A percentile compares a stretch with the other conserved stretches of the same genome.
Conservation (phyloP, 2,329 filamentous ascomycete species). For the Monilinia vaccinii-corymbosi region DNA sequence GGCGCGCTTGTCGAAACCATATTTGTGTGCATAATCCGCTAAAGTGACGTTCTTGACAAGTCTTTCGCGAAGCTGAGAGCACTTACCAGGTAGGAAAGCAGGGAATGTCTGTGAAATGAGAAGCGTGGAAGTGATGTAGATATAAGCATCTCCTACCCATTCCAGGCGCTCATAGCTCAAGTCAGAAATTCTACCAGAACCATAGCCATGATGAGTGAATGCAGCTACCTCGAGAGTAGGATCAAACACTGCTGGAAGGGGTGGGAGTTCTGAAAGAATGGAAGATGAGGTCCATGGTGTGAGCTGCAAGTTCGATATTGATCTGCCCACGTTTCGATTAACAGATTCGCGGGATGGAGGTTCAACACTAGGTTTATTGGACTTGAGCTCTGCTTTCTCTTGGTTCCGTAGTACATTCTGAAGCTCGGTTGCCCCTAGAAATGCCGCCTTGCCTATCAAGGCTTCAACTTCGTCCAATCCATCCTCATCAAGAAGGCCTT, state of each 20-base stretch:
- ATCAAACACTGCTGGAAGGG: constrained; percentile 53
- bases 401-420: constrained; percentile 13
- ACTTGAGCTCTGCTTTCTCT: background rate
- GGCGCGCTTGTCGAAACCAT: constrained; percentile 59
- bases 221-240: constrained; percentile 49
- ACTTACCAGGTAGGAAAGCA: constrained; percentile 54
- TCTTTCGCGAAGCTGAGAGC: constrained; percentile 67
- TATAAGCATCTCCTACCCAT: constrained; percentile 79
- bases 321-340: background rate
- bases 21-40: constrained; percentile 57
- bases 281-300: constrained; percentile 43
- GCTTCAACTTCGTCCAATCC: constrained; percentile 13
- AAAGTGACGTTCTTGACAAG: constrained; percentile 77
- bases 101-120: constrained; percentile 68
- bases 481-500: constrained; percentile 20
- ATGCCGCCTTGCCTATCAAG: constrained; percentile 16
- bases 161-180: constrained; percentile 71
- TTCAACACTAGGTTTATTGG: background rate
- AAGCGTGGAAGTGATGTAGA: constrained; percentile 66
- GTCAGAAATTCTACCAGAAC: constrained; percentile 17
- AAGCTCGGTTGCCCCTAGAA: constrained; percentile 19
- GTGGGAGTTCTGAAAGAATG: constrained; percentile 41
- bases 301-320: constrained; percentile 16
- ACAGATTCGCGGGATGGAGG: background rate
- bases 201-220: constrained; percentile 49